Evolutionary conservation across 163 green algal species (phyloP).

Genomic region (Trebouxiophyceae sp.): DNA sequence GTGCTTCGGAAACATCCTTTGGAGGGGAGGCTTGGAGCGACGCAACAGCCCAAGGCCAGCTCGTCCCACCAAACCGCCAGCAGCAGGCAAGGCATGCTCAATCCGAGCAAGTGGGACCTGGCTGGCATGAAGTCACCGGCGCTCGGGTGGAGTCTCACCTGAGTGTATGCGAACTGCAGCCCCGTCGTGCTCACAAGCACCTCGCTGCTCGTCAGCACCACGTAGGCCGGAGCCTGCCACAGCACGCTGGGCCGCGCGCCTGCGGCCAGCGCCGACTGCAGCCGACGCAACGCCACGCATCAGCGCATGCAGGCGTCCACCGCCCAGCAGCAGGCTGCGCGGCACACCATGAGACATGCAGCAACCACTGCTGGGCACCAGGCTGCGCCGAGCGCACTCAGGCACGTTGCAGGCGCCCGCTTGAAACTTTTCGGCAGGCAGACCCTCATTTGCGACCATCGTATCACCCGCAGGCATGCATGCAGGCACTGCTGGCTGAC

Average conservation of each 20-base stretch:
- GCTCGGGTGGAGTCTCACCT: neutral
- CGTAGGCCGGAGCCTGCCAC: neutral
- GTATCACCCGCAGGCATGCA: too few species aligned
- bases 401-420: neutral
- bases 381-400: neutral
- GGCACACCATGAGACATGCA: too few species aligned
- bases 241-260: neutral
- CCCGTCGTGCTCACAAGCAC: neutral
- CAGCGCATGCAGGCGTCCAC: too few species aligned
- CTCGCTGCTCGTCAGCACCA: neutral
- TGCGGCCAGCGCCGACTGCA: neutral
- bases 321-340: too few species aligned
- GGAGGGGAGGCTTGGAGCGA: too few species aligned
- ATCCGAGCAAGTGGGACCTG: too few species aligned
- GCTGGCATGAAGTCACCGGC: neutral
- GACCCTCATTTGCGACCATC: neutral
- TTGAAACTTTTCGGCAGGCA: neutral
- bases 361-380: too few species aligned
- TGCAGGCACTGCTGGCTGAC: too few species aligned
- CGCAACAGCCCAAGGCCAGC: too few species aligned
- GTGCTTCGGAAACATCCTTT: too few species aligned
- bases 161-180: constrained; percentile 1
- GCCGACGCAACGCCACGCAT: neutral
- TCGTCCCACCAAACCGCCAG: too few species aligned
- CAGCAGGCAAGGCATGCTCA: too few species aligned